phyloP scores from a whole-genome alignment of 2,329 filamentous ascomycete genomes.

The Aaosphaeria pasadenensis region DNA sequence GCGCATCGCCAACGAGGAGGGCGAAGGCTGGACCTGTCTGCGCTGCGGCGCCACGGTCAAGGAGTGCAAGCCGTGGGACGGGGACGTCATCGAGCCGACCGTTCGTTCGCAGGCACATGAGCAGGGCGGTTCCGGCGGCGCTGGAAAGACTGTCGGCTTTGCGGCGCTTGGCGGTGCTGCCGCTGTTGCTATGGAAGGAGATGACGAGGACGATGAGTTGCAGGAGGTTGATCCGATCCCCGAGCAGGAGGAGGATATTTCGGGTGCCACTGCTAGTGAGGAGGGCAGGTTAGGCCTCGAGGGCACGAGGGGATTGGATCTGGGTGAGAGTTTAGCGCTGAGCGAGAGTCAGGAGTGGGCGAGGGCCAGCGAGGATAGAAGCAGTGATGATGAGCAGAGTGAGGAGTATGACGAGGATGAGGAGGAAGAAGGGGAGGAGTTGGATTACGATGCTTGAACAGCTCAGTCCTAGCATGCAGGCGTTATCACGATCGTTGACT shows the following conservation, averaged over 20 bases:
- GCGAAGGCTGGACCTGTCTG: slow-evolving; percentile 89
- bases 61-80: slow-evolving; percentile 86
- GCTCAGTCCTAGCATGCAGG: too few species aligned
- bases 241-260: slow-evolving; percentile 16
- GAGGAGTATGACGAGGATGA: slow-evolving; percentile 38
- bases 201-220: slow-evolving; percentile 7
- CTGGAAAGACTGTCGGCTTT: slow-evolving; percentile 24
- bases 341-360: slow-evolving; percentile 37
- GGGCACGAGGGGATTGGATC: slow-evolving; percentile 20
- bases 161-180: slow-evolving; percentile 20
- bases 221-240: slow-evolving; percentile 32
- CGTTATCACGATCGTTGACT: too few species aligned
- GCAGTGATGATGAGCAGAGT: slow-evolving; percentile 15
- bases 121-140: background rate
- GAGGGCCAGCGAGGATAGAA: slow-evolving; percentile 22
- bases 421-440: slow-evolving; percentile 30
- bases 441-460: background rate
- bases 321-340: slow-evolving; percentile 24
- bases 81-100: slow-evolving; percentile 71
- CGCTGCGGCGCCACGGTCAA: slow-evolving; percentile 81
- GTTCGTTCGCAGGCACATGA: slow-evolving; percentile 1
- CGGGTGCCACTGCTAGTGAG: slow-evolving; percentile 3
- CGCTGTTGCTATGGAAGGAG: slow-evolving; percentile 2
- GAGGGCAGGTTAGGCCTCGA: slow-evolving; percentile 13
- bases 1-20: slow-evolving; percentile 85